Evolutionary conservation across 768 basidiomycete species (phyloP), one percentile per base, ranked within the genome.

Genomic region (Auriscalpium vulgare): DNA sequence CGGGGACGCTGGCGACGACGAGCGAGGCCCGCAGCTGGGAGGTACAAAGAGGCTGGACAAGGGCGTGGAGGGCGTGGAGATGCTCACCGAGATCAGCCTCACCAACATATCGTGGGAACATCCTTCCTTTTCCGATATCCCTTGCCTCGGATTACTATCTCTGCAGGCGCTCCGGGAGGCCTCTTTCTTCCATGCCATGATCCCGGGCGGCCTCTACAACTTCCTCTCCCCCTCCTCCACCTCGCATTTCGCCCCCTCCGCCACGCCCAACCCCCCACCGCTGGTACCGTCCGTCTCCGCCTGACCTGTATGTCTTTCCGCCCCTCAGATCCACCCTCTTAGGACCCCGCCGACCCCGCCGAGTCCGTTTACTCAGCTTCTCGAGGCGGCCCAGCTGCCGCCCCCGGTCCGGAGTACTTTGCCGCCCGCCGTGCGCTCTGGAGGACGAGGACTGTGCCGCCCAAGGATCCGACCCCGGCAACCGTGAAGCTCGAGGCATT

Each of bases 351-450:
- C 37, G 50, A 53, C 59, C 46, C 56, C 60, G 44, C 50, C 58
- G 21, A 57, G 63, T 43, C 59, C 69, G 53, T 81, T 80, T 61
- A 72, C 80, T 40, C 62, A 72, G 13, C 64, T 74, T 38, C 65
- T 80, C 29, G 67, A 69, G 37, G 57, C 67, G 13, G 62, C 75
- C 14, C 54, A 67, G 37, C 71, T 87, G 36, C 85, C 85, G 16
- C 74, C 76, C 47, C 81, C 85, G 6, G 88, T 0, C 83, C 82
- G 17, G 78, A 73, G 4, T 73, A 82, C 63, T 91, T 85, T 67
- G 69, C 71, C 16, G 84, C 81, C 0, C 79, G 88, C 40, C 75
- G 86, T 50, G 72, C 74, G 6, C 70, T 84, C 36, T 91, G 88
- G 88, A 72, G 84, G 19, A 71, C 66, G 2, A 56, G 68, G 59